These are phyloP conservation scores for Starmera amethionina DNA, from an alignment of 805 yeast species.

Conservation along the genomic window DNA sequence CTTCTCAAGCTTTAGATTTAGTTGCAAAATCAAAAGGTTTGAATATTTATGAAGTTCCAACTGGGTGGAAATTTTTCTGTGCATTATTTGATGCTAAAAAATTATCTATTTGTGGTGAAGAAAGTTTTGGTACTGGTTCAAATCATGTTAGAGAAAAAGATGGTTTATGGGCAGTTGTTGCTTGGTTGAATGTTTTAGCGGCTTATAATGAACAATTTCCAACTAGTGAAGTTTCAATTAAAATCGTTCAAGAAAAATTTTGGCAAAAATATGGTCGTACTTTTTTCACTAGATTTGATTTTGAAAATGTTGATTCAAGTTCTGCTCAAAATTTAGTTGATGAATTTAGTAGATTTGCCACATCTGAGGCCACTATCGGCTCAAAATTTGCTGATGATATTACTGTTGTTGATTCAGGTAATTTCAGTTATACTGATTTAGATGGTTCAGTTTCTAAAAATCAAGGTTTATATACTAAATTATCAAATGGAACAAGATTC, in stretches of 20 bases:
- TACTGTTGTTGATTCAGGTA: constrained; percentile 66
- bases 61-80: constrained; percentile 99
- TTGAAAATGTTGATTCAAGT: constrained; percentile 68
- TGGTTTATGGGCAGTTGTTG: constrained; percentile 95
- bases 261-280: constrained; percentile 94
- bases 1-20: constrained; percentile 85
- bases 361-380: constrained; percentile 36
- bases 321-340: constrained; percentile 66
- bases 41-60: constrained; percentile 87
- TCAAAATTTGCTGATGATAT: constrained; percentile 36
- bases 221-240: constrained; percentile 50
- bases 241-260: constrained; percentile 71
- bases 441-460: constrained; percentile 84
- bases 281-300: constrained; percentile 94
- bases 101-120: constrained; percentile 95
- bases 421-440: constrained; percentile 86
- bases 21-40: constrained; percentile 76
- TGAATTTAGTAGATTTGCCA: constrained; percentile 33
- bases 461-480: constrained; percentile 83
- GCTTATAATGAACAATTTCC: constrained; percentile 60
- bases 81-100: constrained; percentile 89
- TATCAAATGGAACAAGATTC: constrained; percentile 73
- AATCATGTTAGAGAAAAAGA: constrained; percentile 96
- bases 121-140: constrained; percentile 96
- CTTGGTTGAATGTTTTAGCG: constrained; percentile 94